Percentiles rank a stretch among this genome's conserved stretches.
These are phyloP conservation scores for Ehretia macrophylla DNA, from an alignment of 257 asterid species.

Conservation along the genomic window DNA sequence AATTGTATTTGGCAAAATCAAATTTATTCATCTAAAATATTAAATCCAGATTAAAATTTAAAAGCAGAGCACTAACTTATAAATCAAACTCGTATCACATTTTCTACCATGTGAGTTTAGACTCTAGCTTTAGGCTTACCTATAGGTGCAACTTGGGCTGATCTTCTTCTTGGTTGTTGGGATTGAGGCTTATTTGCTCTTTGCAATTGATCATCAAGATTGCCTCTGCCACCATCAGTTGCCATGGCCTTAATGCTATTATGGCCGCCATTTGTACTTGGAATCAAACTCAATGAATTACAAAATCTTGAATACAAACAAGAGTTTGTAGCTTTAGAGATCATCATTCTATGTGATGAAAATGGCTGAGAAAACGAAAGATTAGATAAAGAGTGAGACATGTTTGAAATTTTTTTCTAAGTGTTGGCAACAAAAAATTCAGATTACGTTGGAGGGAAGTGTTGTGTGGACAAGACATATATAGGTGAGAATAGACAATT, in stretches of 20 bases:
- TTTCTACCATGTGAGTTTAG: no score
- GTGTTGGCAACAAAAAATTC: no score
- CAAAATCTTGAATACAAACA: slow-evolving; percentile 12
- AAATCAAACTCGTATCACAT: no score
- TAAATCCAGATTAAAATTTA: no score
- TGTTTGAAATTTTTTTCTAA: not conserved
- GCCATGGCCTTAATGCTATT: slow-evolving; percentile 27
- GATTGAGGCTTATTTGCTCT: slow-evolving; percentile 30
- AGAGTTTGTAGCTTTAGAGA: slow-evolving; percentile 6
- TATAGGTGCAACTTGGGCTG: slow-evolving; percentile 42
- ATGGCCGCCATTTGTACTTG: slow-evolving; percentile 1
- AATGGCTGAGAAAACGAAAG: slow-evolving; percentile 20
- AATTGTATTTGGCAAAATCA: no score
- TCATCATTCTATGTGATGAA: slow-evolving; percentile 11
- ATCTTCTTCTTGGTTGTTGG: slow-evolving; percentile 39
- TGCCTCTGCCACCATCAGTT: slow-evolving; percentile 32
- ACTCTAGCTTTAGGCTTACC: no score
- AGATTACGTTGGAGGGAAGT: no score
- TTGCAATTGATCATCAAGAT: slow-evolving; percentile 53
- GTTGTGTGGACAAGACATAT: slow-evolving; percentile 10
- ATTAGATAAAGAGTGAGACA: slow-evolving; percentile 43
- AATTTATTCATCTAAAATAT: no score
- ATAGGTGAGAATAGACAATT: slow-evolving; percentile 26
- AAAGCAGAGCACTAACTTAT: no score
- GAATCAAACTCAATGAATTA: slow-evolving; percentile 4